Conservation (phyloP, 1,284 basidiomycete genomes). For the Austropuccinia psidii region DNA sequence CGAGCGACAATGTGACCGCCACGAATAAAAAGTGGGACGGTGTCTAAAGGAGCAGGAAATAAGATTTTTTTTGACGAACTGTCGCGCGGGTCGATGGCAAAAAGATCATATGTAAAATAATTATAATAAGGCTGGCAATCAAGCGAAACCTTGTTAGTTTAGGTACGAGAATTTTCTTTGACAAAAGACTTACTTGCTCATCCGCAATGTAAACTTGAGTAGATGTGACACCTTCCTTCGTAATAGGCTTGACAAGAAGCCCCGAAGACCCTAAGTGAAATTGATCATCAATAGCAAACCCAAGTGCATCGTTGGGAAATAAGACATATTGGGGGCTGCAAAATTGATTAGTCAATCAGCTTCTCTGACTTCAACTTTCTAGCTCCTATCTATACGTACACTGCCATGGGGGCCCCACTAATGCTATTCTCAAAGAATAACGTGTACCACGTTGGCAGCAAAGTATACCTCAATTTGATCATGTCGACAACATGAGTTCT, state of each 20-base stretch:
- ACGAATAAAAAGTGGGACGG: constrained; percentile 75
- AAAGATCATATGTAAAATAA: constrained; percentile 59
- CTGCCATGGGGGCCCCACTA: constrained; percentile 68
- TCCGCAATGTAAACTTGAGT: constrained; percentile 78
- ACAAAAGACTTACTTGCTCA: constrained; percentile 56
- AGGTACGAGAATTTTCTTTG: background rate
- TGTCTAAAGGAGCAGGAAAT: constrained; percentile 66
- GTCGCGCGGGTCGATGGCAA: background rate
- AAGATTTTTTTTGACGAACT: constrained; percentile 55
- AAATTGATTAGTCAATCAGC: background rate
- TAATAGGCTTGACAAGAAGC: constrained; percentile 85
- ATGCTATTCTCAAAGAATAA: constrained; percentile 79
- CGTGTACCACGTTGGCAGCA: constrained; percentile 93
- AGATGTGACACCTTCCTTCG: constrained; percentile 62
- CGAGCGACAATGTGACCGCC: constrained; percentile 87
- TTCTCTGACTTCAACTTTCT: background rate
- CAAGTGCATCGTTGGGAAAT: constrained; percentile 76
- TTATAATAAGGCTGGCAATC: constrained; percentile 77
- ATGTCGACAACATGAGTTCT: constrained; percentile 70
- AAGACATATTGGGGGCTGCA: constrained; percentile 81
- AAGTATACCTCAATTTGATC: constrained; percentile 72
- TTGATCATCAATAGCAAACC: constrained; percentile 86
- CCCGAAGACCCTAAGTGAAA: constrained; percentile 85
- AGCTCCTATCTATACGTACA: constrained; percentile 51
- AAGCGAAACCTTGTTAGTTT: background rate